Evolutionary conservation across 1,284 basidiomycete genomes (phyloP), one percentile per base, ranked within the genome.

Genomic region (Moesziomyces parantarcticus): DNA sequence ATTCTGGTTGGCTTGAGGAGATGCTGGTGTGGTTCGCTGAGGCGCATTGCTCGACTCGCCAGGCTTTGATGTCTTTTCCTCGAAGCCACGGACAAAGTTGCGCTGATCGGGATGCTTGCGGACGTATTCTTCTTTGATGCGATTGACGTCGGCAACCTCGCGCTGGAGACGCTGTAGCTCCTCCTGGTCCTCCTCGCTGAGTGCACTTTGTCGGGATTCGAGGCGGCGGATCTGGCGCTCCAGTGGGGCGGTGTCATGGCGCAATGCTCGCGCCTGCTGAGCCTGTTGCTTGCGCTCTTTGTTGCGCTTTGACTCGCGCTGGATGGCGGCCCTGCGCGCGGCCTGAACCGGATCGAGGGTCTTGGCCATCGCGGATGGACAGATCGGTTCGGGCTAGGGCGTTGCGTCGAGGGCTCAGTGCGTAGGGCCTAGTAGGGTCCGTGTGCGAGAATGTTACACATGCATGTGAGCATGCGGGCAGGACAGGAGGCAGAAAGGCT

Each of bases 41-140:
- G 21, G 36, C 2, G 45, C 40, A 13, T 2, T 39, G 48, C 23
- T 25, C 21, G 21, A 11, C 29, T 11, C 29, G 41, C 34, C 23
- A 42, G 47, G 22, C 23, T 20, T 22, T 34, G 32, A n/a, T 34
- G 53, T 22, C 21, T 48, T 32, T 25, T 61, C 44, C 34, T 73
- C 58, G 32, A 63, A 67, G 18, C 75, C 65, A 80, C 89, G 95
- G 7, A 97, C 92, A 92, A 88, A 78, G 89, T 89, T 58, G 89
- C 88, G 48, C 92, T 91, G 69, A 79, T 96, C 94, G 1, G 95
- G 95, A 85, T 97, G 92, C 73, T 93, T 92, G 47, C 88, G 88
- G 58, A 97, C 89, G 84, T 94, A 78, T 10, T 72, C 78, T 36
- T 76, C 56, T 51, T 81, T 82, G 48, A 76, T 66, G 44, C 67